phyloP scores from a whole-genome alignment of 441 rosid species.

The Rhodomyrtus psidioides region DNA sequence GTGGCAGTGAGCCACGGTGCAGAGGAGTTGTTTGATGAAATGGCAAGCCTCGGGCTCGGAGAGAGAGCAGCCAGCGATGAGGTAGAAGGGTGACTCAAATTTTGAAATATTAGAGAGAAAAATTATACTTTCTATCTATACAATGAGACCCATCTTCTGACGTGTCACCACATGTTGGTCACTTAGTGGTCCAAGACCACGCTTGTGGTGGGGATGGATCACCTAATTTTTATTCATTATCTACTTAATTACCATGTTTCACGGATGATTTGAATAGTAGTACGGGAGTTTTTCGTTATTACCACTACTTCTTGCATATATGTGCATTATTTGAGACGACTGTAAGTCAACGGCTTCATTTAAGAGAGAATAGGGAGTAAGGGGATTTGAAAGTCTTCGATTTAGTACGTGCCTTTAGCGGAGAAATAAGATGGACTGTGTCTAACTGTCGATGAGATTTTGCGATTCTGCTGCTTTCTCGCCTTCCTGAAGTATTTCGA shows the following conservation, averaged over 20 bases:
- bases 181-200: not conserved
- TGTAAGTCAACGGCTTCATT: no score
- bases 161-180: fast-evolving
- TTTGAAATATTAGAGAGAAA: not conserved
- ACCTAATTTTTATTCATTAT: not conserved
- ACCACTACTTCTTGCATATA: no score
- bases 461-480: no score
- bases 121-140: not conserved
- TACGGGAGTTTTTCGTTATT: no score
- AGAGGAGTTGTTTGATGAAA: conserved; percentile 30
- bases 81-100: conserved; percentile 22
- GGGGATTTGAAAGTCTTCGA: no score
- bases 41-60: conserved; percentile 26
- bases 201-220: not conserved
- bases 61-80: conserved; percentile 10
- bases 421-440: no score
- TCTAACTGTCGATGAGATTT: no score
- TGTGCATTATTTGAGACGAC: no score
- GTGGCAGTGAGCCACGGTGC: conserved; percentile 42
- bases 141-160: not conserved
- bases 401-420: no score
- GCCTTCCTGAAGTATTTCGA: no score
- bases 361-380: no score
- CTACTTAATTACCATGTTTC: fast-evolving
- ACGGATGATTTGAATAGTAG: not conserved